Conservation (phyloP, 2,329 filamentous ascomycete genomes). For the Penicillium nordicum region DNA sequence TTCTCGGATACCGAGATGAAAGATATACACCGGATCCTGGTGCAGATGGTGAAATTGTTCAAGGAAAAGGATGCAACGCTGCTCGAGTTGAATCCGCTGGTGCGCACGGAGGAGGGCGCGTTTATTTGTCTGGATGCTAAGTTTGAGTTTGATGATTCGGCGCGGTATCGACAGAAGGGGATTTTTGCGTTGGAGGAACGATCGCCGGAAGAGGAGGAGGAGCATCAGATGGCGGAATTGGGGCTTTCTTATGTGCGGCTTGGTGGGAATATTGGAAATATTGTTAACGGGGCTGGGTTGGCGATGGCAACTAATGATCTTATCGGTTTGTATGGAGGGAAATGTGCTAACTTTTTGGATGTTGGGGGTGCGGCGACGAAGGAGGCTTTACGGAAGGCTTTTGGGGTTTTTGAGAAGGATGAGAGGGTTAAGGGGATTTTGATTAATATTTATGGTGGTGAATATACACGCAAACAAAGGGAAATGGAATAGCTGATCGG, state of each 20-base stretch:
- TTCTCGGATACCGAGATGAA: slow-evolving; percentile 27
- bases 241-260: slow-evolving; percentile 32
- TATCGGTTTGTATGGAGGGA: slow-evolving; percentile 26
- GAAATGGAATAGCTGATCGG: not conserved
- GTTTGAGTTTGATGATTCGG: slow-evolving; percentile 51
- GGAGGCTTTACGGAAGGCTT: slow-evolving; percentile 28
- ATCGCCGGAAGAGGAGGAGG: slow-evolving; percentile 29
- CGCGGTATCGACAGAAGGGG: slow-evolving; percentile 41
- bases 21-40: slow-evolving; percentile 30
- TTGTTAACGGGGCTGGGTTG: slow-evolving; percentile 36
- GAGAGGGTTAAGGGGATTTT: slow-evolving; percentile 40
- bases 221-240: slow-evolving; percentile 35
- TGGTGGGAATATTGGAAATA: slow-evolving; percentile 33
- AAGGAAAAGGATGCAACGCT: slow-evolving; percentile 47
- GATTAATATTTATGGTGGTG: slow-evolving; percentile 53
- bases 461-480: not conserved
- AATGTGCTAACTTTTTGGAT: slow-evolving; percentile 35
- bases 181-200: slow-evolving; percentile 41
- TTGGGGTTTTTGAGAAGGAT: slow-evolving; percentile 27
- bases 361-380: slow-evolving; percentile 31
- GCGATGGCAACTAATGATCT: slow-evolving; percentile 38
- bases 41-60: slow-evolving; percentile 38
- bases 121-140: slow-evolving; percentile 41
- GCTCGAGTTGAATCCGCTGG: slow-evolving; percentile 45
- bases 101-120: slow-evolving; percentile 22